Percentiles rank a stretch among this genome's conserved stretches.
phyloP scores from a whole-genome alignment of 495 filamentous ascomycete species.

The Aspergillus olivimuriae region DNA sequence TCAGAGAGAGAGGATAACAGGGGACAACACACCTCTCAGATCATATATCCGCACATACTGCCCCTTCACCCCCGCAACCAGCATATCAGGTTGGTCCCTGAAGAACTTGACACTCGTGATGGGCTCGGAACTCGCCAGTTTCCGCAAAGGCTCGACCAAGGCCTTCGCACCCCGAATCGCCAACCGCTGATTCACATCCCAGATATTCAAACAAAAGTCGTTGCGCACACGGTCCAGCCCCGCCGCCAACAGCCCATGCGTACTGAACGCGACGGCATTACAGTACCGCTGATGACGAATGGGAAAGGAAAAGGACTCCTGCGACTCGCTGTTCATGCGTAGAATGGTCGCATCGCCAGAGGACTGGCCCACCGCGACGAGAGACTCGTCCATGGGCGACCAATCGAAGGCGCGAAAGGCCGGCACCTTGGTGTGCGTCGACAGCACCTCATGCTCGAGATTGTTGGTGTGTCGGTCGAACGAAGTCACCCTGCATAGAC shows the following conservation, averaged over 20 bases:
- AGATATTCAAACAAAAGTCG: slow-evolving; percentile 88
- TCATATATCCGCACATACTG: slow-evolving; percentile 86
- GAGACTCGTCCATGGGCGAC: slow-evolving; percentile 69
- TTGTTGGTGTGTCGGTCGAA: slow-evolving; percentile 49
- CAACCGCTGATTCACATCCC: slow-evolving; percentile 72
- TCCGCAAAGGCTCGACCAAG: slow-evolving; percentile 55
- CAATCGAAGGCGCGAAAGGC: slow-evolving; percentile 89
- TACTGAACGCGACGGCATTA: slow-evolving; percentile 87
- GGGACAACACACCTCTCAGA: slow-evolving; percentile 58
- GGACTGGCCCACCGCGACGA: slow-evolving; percentile 79
- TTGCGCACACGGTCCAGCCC: slow-evolving; percentile 88
- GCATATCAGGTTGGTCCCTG: slow-evolving; percentile 69
- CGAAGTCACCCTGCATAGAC: slow-evolving; percentile 65
- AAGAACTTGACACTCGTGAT: slow-evolving; percentile 93
- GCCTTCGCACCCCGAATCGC: slow-evolving; percentile 36
- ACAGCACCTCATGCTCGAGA: slow-evolving; percentile 61
- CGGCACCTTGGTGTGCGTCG: slow-evolving; percentile 75
- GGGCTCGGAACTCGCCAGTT: slow-evolving; percentile 75
- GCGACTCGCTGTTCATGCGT: slow-evolving; percentile 60
- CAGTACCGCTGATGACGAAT: slow-evolving; percentile 83
- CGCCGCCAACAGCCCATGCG: slow-evolving; percentile 69
- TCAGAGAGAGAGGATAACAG: too few relatives aligned
- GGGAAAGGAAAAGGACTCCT: slow-evolving; percentile 61
- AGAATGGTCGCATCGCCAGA: slow-evolving; percentile 81
- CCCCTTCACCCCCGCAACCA: slow-evolving; percentile 80